Evolutionary conservation across 2,329 filamentous ascomycete species (phyloP).

Genomic region (Penicillium sp.): DNA sequence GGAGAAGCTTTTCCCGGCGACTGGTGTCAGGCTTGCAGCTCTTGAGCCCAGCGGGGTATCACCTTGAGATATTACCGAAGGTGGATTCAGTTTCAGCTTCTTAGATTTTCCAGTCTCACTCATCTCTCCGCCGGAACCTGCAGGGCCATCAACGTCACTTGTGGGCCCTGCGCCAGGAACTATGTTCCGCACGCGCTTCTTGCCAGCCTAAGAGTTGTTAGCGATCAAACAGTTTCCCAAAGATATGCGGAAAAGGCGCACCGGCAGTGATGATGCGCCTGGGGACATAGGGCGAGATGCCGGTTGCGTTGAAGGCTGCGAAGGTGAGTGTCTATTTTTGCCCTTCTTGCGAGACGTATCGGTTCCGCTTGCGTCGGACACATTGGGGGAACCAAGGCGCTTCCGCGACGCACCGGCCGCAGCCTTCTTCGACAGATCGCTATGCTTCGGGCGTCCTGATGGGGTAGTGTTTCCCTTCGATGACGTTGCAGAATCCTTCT

Average conservation of each 20-base stretch:
- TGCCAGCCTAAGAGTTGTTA: constrained; percentile 48
- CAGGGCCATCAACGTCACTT: constrained; percentile 62
- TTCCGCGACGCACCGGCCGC: constrained; percentile 68
- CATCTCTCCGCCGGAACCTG: constrained; percentile 52
- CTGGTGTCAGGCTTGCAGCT: constrained; percentile 50
- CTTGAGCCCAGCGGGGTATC: constrained; percentile 56
- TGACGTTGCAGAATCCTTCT: constrained; percentile 60
- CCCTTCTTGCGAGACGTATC: constrained; percentile 83
- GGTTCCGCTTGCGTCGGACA: constrained; percentile 89
- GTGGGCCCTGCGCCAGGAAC: constrained; percentile 51
- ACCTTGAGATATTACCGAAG: constrained; percentile 40
- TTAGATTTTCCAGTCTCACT: constrained; percentile 51
- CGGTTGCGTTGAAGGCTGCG: constrained; percentile 40
- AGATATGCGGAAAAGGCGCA: constrained; percentile 24
- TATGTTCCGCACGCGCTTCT: constrained; percentile 53
- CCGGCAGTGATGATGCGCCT: constrained; percentile 65
- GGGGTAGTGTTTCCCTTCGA: constrained; percentile 74
- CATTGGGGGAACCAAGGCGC: constrained; percentile 81
- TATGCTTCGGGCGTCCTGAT: constrained; percentile 61
- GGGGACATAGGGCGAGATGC: constrained; percentile 64
- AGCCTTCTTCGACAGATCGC: constrained; percentile 56
- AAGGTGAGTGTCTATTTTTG: constrained; percentile 65
- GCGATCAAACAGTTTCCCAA: not conserved
- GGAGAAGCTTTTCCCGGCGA: constrained; percentile 31
- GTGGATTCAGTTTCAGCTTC: constrained; percentile 55